These are phyloP conservation scores for Cunninghamia lanceolata DNA, from an alignment of 75 land plant genomes.

Conservation along the genomic window DNA sequence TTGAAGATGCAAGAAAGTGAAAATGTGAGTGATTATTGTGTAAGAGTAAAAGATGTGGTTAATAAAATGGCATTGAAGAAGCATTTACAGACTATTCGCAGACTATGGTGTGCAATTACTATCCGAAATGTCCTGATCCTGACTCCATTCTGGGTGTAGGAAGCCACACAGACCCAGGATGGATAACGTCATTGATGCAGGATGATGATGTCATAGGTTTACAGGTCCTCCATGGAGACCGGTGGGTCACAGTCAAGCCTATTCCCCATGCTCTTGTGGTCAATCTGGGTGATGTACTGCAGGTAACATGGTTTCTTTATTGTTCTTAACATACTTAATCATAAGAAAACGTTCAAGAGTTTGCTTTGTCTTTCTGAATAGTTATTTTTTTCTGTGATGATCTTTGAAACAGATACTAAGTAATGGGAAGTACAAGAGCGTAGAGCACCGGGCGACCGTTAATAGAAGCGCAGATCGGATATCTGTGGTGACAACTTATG, in stretches of 20 bases:
- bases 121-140: constrained; percentile 37
- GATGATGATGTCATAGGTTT: constrained; percentile 43
- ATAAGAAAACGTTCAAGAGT: not conserved
- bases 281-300: constrained; percentile 38
- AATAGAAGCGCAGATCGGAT: constrained; percentile 19
- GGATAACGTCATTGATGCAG: constrained; percentile 32
- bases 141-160: constrained; percentile 29
- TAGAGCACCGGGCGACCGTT: constrained; percentile 25
- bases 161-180: constrained; percentile 35
- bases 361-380: not conserved
- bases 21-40: too few relatives aligned
- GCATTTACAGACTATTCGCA: constrained; percentile 11
- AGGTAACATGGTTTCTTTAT: constrained; percentile 18
- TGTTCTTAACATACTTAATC: not conserved
- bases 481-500: constrained; percentile 12
- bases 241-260: constrained; percentile 31
- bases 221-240: constrained; percentile 30
- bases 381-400: not conserved
- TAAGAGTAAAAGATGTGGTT: too few relatives aligned
- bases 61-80: constrained; percentile 13
- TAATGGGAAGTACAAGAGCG: constrained; percentile 31
- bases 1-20: too few relatives aligned
- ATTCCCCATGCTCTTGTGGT: constrained; percentile 29
- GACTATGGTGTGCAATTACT: constrained; percentile 22
- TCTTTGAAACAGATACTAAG: constrained; percentile 19